Evolutionary conservation across 2,329 filamentous ascomycete genomes (phyloP).

Genomic region (Fusarium longipes): DNA sequence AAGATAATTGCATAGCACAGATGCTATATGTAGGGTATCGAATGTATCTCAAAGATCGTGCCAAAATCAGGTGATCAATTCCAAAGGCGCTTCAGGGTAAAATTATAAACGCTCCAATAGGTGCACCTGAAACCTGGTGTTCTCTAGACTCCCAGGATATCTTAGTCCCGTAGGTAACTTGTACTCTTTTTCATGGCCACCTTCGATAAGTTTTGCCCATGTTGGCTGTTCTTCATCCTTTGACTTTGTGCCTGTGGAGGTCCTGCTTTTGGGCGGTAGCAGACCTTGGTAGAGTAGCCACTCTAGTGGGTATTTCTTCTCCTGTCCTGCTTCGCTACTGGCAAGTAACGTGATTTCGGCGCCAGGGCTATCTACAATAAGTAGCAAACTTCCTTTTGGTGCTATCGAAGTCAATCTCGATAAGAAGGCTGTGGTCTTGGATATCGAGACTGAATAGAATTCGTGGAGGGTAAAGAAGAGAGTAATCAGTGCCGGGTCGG

Average conservation of each 20-base stretch:
- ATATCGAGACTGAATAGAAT: constrained; percentile 9
- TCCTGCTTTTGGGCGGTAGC: neutral
- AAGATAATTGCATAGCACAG: too few relatives aligned
- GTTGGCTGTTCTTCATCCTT: neutral
- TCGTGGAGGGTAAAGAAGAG: constrained; percentile 15
- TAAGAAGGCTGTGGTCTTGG: constrained; percentile 9
- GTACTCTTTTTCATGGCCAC: constrained; percentile 13
- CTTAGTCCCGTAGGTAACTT: neutral
- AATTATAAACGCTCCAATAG: neutral
- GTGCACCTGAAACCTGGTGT: constrained; percentile 9
- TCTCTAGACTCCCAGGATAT: constrained; percentile 16
- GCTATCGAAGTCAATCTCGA: neutral
- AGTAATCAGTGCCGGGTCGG: neutral
- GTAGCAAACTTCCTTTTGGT: neutral
- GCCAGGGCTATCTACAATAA: constrained; percentile 2
- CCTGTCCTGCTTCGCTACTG: neutral
- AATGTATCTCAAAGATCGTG: too few relatives aligned
- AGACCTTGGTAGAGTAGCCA: constrained; percentile 15
- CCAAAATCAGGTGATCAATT: too few relatives aligned
- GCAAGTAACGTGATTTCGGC: neutral
- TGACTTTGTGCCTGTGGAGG: neutral
- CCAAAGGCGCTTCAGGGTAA: too few relatives aligned
- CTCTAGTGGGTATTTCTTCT: constrained; percentile 12
- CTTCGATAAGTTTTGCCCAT: neutral
- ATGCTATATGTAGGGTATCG: too few relatives aligned